phyloP scores from a whole-genome alignment of 2,329 filamentous ascomycete species.

The Aspergillus ustus region DNA sequence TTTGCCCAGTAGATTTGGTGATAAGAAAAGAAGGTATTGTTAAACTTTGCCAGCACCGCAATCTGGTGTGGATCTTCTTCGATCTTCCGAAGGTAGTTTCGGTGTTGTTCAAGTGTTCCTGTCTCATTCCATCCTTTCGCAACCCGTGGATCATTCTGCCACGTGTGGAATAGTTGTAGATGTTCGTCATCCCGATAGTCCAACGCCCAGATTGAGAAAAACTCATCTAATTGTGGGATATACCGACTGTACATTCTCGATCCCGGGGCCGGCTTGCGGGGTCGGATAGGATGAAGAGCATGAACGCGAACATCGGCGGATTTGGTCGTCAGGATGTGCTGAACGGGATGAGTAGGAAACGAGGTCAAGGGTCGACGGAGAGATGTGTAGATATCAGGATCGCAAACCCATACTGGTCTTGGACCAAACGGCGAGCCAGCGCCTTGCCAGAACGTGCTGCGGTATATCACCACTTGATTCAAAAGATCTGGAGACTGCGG shows the following conservation, averaged over 20 bases:
- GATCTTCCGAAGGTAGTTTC: constrained; percentile 69
- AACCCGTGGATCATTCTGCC: constrained; percentile 83
- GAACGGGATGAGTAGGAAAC: constrained; percentile 36
- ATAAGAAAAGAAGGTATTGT: constrained; percentile 73
- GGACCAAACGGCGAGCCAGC: constrained; percentile 69
- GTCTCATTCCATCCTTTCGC: constrained; percentile 79
- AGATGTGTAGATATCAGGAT: constrained; percentile 38
- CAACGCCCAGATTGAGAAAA: constrained; percentile 74
- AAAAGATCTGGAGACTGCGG: constrained; percentile 37
- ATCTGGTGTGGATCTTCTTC: constrained; percentile 74
- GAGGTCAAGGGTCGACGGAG: constrained; percentile 28
- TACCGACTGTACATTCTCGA: constrained; percentile 76
- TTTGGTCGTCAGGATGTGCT: constrained; percentile 52
- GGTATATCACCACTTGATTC: constrained; percentile 53
- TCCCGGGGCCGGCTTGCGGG: constrained; percentile 71
- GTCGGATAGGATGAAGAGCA: constrained; percentile 71
- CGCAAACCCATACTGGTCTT: constrained; percentile 64
- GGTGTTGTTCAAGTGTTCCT: constrained; percentile 74
- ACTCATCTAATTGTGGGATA: constrained; percentile 75
- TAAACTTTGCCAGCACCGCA: constrained; percentile 70
- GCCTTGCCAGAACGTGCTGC: constrained; percentile 70
- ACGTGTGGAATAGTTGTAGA: constrained; percentile 72
- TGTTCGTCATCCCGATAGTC: constrained; percentile 69
- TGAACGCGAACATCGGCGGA: constrained; percentile 56
- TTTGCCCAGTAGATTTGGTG: constrained; percentile 81